Conservation (phyloP, 2,329 filamentous ascomycete species). For the Aspergillus sp. region DNA sequence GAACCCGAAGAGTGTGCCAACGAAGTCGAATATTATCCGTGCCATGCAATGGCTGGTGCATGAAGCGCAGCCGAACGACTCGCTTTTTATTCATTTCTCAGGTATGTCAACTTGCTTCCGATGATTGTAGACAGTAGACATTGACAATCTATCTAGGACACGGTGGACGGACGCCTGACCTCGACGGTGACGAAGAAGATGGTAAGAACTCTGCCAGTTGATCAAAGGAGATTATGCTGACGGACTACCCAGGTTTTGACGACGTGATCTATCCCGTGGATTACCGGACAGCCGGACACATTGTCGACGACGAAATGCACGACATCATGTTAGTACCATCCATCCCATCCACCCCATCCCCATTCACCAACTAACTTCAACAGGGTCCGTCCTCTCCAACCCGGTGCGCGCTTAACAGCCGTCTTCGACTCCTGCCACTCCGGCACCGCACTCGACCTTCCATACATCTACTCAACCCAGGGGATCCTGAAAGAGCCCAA, state of each 20-base stretch:
- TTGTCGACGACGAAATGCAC: constrained; percentile 78
- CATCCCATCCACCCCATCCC: too few species aligned
- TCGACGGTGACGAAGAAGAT: constrained; percentile 75
- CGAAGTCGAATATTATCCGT: constrained; percentile 88
- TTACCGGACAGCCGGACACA: constrained; percentile 66
- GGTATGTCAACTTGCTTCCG: constrained; percentile 52
- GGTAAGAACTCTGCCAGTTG: constrained; percentile 31
- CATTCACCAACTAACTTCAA: not conserved
- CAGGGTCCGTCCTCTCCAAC: constrained; percentile 70
- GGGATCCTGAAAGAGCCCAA: constrained; percentile 68
- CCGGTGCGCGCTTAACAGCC: constrained; percentile 77
- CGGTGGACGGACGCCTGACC: constrained; percentile 71
- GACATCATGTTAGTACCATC: constrained; percentile 55
- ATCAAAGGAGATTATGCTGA: not conserved
- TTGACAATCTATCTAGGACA: constrained; percentile 53
- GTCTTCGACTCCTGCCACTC: constrained; percentile 70
- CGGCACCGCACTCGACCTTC: constrained; percentile 64
- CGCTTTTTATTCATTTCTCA: constrained; percentile 95
- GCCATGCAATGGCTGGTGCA: constrained; percentile 99
- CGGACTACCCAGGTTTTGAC: constrained; percentile 55
- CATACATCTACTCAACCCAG: constrained; percentile 65
- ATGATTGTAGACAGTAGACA: too few species aligned
- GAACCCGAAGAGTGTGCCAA: constrained; percentile 95
- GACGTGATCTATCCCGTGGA: constrained; percentile 79
- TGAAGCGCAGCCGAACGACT: constrained; percentile 87